phyloP scores from a whole-genome alignment of 2,329 filamentous ascomycete species.

The Exophiala sp. region DNA sequence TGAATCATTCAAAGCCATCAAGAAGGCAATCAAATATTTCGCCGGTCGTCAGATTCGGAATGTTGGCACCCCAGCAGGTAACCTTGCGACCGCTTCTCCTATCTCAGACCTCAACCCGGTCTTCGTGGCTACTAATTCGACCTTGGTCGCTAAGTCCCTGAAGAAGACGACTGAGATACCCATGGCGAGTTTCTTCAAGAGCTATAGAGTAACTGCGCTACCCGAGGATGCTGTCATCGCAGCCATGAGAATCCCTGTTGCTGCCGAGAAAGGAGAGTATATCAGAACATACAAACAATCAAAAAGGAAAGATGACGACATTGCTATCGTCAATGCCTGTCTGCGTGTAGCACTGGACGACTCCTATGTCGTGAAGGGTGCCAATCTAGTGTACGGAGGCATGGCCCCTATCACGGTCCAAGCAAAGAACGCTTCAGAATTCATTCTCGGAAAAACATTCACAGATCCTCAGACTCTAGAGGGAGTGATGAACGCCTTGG shows the following conservation, averaged over 20 bases:
- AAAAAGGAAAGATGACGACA: conserved; percentile 96
- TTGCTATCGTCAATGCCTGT: conserved; percentile 90
- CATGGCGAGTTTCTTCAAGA: conserved; percentile 87
- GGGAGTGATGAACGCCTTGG: conserved; percentile 82
- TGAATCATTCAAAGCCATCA: conserved; percentile 82
- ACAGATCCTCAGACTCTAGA: conserved; percentile 78
- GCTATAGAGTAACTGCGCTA: conserved; percentile 79
- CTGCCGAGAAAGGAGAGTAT: conserved; percentile 68
- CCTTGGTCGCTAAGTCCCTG: conserved; percentile 71
- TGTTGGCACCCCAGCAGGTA: conserved; percentile 93
- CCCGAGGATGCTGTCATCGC: conserved; percentile 77
- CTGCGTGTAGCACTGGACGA: conserved; percentile 67
- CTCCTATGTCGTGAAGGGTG: conserved; percentile 63
- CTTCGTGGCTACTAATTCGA: conserved; percentile 78
- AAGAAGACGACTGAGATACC: conserved; percentile 73
- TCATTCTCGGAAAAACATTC: conserved; percentile 69
- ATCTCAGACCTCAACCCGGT: conserved; percentile 96
- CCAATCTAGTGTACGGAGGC: conserved; percentile 82
- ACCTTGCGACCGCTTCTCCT: conserved; percentile 86
- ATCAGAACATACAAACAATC: conserved; percentile 91
- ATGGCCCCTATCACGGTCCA: conserved; percentile 91
- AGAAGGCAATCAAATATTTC: conserved; percentile 92
- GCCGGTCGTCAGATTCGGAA: conserved; percentile 93
- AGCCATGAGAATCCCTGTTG: conserved; percentile 75
- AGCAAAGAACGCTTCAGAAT: conserved; percentile 70